Evolutionary conservation across 1,284 basidiomycete species (phyloP), one percentile per base, ranked within the genome.

Genomic region (Ustilago esculenta): DNA sequence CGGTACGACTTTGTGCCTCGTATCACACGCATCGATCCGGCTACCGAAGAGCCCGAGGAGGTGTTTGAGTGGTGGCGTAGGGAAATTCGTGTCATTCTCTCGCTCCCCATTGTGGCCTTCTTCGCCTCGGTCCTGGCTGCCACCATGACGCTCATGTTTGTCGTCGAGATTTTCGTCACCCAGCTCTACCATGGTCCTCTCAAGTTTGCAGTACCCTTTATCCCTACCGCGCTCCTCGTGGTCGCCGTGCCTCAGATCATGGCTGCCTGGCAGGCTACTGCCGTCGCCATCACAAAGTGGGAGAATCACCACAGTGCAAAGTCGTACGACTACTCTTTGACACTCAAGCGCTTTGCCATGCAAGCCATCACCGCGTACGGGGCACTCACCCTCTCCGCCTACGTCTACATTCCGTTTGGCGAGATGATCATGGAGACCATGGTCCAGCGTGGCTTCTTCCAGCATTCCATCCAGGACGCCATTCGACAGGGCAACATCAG

Each of bases 331-430:
- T 87, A 88, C 14, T 92, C 90, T 7, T 85, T 97, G 29, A 95
- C 94, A 6, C 85, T 91, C 79, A 98, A 98, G 83, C 90, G 92
- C 0, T 98, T 98, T 82, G 88, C 90, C 0, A 86, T 97, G 65
- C 90, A 90, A 40, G 89, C 90, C 3, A 87, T 97, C 75, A 92
- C 94, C 20, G 90, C 94, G 0, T 98, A 94, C 81, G 88, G 82
- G 4, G 81, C 80, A 3, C 52, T 81, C 10, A 74, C 66, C 15
- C 45, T 76, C 3, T 76, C 72, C 0, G 81, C 81, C 2, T 81
- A 77, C 30, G 72, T 82, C 10, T 82, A 82, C 48, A 76, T 82
- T 29, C 81, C 81, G 1, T 82, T 81, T 33, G 81, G 81, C 15
- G 73, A 81, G 59, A 30, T 56, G 8, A 51, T 82, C 34, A 74